Percentiles rank a stretch among this genome's conserved stretches.
Conservation (phyloP, 441 rosid species). For the Francoa sonchifolia region DNA sequence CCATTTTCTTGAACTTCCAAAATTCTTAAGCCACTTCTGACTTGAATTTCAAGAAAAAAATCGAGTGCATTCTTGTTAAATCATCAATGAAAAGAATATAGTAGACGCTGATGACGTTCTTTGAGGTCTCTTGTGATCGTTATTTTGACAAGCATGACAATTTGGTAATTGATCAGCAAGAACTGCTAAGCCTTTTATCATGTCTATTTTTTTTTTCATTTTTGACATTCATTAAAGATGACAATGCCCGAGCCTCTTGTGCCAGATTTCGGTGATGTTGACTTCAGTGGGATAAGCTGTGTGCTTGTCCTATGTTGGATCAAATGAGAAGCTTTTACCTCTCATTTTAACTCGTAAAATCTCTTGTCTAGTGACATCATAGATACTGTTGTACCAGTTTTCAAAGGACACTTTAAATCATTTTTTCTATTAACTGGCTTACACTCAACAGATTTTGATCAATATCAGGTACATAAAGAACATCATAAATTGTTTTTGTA, state of each 20-base stretch:
- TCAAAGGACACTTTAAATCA: constrained; percentile 11
- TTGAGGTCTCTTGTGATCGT: constrained; percentile 6
- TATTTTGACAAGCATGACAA: constrained; percentile 6
- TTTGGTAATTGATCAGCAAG: background rate
- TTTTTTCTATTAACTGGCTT: constrained; percentile 3
- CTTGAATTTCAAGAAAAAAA: constrained; percentile 9
- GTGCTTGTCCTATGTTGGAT: constrained; percentile 1
- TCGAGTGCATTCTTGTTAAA: constrained; percentile 2
- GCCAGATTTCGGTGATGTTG: no score
- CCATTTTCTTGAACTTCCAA: constrained; percentile 8
- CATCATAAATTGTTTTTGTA: constrained; percentile 6
- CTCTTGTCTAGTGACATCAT: background rate
- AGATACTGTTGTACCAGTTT: background rate
- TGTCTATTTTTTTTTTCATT: constrained; percentile 3
- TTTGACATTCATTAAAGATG: no score
- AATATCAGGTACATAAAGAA: constrained; percentile 11
- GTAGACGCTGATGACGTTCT: constrained; percentile 4
- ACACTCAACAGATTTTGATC: constrained; percentile 12
- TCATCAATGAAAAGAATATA: constrained; percentile 9
- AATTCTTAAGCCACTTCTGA: constrained; percentile 6
- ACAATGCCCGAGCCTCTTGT: no score
- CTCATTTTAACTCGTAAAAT: constrained; percentile 3
- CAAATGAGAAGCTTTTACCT: background rate
- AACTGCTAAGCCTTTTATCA: background rate
- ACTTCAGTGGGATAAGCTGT: no score